Evolutionary conservation across 352 stramenopile species (phyloP).

Genomic region (Blastocystis hominis): DNA sequence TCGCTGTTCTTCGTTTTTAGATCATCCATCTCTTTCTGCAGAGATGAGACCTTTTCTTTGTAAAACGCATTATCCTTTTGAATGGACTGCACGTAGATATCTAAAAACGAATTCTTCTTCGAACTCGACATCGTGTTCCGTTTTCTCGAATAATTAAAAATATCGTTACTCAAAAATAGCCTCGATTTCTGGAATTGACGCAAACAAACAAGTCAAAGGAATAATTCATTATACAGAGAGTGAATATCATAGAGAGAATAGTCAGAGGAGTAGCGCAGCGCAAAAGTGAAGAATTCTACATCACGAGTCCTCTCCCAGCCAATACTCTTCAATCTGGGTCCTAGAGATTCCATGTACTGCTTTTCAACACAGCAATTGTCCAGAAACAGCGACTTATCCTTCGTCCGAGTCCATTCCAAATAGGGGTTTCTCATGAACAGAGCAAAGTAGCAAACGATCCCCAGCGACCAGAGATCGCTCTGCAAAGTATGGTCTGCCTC

Average conservation of each 20-base stretch:
- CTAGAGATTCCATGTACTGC: background rate
- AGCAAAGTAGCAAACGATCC: slow-evolving; percentile 9
- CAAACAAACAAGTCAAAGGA: background rate
- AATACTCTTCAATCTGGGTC: background rate
- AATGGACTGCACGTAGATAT: slow-evolving; percentile 53
- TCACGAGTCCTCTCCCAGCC: background rate
- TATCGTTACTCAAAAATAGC: background rate
- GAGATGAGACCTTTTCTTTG: slow-evolving; percentile 23
- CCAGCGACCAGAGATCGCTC: slow-evolving; percentile 31
- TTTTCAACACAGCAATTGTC: background rate
- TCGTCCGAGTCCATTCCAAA: background rate
- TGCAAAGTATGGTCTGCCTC: background rate
- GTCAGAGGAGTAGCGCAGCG: background rate
- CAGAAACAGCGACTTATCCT: background rate
- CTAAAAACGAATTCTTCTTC: slow-evolving; percentile 31
- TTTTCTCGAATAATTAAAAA: background rate
- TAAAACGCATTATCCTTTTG: slow-evolving; percentile 48
- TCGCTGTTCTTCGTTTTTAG: background rate
- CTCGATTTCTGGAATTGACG: background rate
- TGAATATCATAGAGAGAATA: background rate
- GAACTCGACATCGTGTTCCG: background rate
- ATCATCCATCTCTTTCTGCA: background rate
- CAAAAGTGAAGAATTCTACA: background rate
- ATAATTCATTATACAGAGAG: slow-evolving; percentile 8
- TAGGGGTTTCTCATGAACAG: slow-evolving; percentile 15